A percentile compares a stretch with the other conserved stretches of the same genome.
These are phyloP conservation scores for Cornus controversa DNA, from an alignment of 148 eudicot genomes.

Conservation along the genomic window DNA sequence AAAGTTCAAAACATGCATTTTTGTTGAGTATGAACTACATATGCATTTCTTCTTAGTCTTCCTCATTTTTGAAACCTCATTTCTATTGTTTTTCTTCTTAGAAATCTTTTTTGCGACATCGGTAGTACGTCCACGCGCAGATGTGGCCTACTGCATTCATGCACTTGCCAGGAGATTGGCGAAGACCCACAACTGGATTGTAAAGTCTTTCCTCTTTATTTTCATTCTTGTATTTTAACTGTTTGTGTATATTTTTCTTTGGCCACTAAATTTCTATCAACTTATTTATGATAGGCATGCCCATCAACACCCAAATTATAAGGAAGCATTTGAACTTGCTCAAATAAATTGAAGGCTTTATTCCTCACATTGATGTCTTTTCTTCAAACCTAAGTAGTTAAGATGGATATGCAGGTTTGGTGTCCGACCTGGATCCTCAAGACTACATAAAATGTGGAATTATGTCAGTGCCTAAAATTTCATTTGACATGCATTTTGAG, in stretches of 20 bases:
- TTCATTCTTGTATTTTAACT: no score
- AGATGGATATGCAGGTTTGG: neutral
- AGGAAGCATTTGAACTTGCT: no score
- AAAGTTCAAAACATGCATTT: neutral
- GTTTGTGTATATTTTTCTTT: no score
- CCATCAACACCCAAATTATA: no score
- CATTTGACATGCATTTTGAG: neutral
- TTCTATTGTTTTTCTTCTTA: constrained; percentile 20
- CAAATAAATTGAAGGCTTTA: neutral
- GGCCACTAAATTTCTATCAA: no score
- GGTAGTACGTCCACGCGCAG: constrained; percentile 73
- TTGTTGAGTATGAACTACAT: no score
- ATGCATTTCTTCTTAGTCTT: no score
- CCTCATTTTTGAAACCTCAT: neutral
- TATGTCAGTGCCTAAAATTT: neutral
- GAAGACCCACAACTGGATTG: constrained; percentile 96
- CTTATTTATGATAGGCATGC: no score
- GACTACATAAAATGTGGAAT: no score
- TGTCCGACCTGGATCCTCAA: neutral
- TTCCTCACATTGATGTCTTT: neutral
- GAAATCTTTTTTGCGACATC: constrained; percentile 80
- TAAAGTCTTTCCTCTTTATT: constrained; percentile 29
- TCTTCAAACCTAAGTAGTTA: neutral
- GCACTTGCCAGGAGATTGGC: constrained; percentile 83
- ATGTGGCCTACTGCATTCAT: constrained; percentile 93